phyloP scores from a whole-genome alignment of 805 yeast species.

The Monosporozyma siamensis region DNA sequence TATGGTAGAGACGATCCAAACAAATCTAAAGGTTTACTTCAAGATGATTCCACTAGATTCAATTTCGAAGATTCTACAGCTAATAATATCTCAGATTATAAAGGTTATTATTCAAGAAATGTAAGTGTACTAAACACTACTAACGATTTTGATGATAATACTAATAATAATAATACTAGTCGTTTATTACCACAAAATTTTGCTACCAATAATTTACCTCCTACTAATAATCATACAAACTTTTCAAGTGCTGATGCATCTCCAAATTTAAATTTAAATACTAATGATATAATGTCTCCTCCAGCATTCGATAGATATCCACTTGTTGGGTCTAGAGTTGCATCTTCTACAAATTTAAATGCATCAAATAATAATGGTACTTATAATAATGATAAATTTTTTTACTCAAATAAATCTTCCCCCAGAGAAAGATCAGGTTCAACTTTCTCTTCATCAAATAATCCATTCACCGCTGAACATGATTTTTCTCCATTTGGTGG shows the following conservation, averaged over 20 bases:
- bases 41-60: background rate
- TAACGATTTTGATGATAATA: background rate
- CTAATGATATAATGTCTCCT: slow-evolving; percentile 33
- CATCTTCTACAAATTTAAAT: slow-evolving; percentile 36
- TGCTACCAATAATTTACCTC: background rate
- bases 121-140: slow-evolving; percentile 2
- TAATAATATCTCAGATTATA: slow-evolving; percentile 11
- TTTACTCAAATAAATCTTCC: slow-evolving; percentile 22
- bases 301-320: slow-evolving; percentile 65
- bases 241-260: slow-evolving; percentile 12
- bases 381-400: slow-evolving; percentile 1
- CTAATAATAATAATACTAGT: background rate
- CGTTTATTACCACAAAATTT: background rate
- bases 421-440: slow-evolving; percentile 5
- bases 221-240: background rate
- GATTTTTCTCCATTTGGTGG: slow-evolving; percentile 93
- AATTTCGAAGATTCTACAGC: slow-evolving; percentile 1
- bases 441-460: slow-evolving; percentile 21
- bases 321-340: slow-evolving; percentile 46
- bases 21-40: background rate
- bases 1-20: background rate
- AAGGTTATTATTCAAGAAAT: slow-evolving; percentile 25
- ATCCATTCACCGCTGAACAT: slow-evolving; percentile 33
- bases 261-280: slow-evolving; percentile 2
- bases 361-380: background rate